phyloP scores from a whole-genome alignment of 768 basidiomycete genomes.

The Boletus pseudo-olivaceus region DNA sequence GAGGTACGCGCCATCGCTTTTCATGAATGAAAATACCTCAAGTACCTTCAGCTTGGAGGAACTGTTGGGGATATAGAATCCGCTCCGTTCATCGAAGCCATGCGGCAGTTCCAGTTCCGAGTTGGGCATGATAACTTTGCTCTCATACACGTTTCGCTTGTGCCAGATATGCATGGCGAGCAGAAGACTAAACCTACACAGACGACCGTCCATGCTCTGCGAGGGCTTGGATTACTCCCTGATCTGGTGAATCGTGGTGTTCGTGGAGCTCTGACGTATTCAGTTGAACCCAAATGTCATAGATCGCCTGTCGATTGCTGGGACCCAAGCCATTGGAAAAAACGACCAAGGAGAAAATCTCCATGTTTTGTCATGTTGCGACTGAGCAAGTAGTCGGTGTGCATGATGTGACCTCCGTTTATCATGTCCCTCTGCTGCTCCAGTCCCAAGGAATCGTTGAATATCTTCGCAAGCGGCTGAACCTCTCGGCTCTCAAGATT shows the following conservation, averaged over 20 bases:
- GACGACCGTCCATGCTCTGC: slow-evolving; percentile 89
- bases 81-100: slow-evolving; percentile 95
- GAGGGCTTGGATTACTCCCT: slow-evolving; percentile 88
- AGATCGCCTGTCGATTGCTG: slow-evolving; percentile 92
- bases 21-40: slow-evolving; percentile 5
- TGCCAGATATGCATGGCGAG: slow-evolving; percentile 98
- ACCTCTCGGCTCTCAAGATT: slow-evolving; percentile 57
- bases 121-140: slow-evolving; percentile 97
- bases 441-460: slow-evolving; percentile 89
- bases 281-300: background rate
- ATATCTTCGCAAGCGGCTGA: slow-evolving; percentile 80
- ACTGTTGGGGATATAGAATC: slow-evolving; percentile 99
- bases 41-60: slow-evolving; percentile 74
- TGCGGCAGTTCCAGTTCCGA: slow-evolving; percentile 99
- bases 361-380: slow-evolving; percentile 98
- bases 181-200: slow-evolving; percentile 99
- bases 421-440: slow-evolving; percentile 92
- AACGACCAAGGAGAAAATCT: slow-evolving; percentile 91
- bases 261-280: background rate
- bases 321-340: slow-evolving; percentile 77
- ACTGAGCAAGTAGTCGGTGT: slow-evolving; percentile 90
- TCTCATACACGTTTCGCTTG: slow-evolving; percentile 92
- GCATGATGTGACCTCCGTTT: slow-evolving; percentile 94
- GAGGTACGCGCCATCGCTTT: slow-evolving; percentile 56
- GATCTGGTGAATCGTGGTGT: slow-evolving; percentile 64